Conservation (phyloP, 2,329 filamentous ascomycete genomes). For the Trichoderma sp. region DNA sequence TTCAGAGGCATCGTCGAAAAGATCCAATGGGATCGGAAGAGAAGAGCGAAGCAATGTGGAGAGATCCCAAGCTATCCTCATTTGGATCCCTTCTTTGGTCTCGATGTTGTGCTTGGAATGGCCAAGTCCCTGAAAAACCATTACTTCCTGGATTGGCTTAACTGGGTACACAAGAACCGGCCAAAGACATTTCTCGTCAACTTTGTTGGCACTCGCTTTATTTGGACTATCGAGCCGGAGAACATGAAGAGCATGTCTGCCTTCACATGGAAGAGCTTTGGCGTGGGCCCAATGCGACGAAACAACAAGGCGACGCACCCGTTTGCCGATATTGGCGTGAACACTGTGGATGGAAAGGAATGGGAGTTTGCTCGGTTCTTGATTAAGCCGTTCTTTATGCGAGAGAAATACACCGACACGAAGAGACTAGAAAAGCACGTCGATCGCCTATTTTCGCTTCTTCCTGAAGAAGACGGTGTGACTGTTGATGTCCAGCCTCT, state of each 20-base stretch:
- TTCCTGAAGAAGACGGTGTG: background rate
- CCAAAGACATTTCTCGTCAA: background rate
- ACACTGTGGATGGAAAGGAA: background rate
- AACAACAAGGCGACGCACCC: background rate
- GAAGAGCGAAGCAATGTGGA: no score
- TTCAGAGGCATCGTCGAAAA: no score
- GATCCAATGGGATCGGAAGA: no score
- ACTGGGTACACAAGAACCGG: background rate
- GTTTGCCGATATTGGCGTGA: background rate
- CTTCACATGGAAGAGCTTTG: background rate
- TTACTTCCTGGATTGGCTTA: background rate
- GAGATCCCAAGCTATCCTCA: no score
- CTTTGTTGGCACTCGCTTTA: background rate
- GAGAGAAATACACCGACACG: background rate
- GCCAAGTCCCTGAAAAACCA: background rate
- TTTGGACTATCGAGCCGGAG: background rate
- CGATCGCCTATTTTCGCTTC: background rate
- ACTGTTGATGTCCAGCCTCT: background rate
- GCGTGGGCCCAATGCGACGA: background rate
- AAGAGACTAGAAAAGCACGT: background rate
- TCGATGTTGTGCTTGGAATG: background rate
- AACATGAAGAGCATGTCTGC: slow-evolving; percentile 8
- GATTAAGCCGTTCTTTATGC: background rate
- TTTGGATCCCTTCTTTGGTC: no score
- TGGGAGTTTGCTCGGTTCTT: background rate